Base-by-base conservation (phyloP, 2,329 filamentous ascomycete species). In the Monosporascus sp. region DNA sequence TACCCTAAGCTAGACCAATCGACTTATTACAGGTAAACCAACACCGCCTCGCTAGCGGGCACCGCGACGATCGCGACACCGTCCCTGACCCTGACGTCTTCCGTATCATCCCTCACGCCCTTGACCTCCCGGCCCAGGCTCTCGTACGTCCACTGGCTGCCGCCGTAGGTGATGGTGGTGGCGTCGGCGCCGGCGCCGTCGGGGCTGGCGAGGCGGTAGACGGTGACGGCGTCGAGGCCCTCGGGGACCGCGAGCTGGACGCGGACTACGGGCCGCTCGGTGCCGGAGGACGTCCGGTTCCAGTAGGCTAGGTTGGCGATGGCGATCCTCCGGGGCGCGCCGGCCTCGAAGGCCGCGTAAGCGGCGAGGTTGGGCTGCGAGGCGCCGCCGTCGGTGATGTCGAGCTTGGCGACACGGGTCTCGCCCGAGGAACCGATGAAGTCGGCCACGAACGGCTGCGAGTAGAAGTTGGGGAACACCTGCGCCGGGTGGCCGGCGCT, bases 141-240 rank as follows among this genome's bases (percentile, higher is more conserved):
- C 46, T 62, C 61, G 48, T 65, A 69, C 7, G 68, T 70, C 70
- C 69, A 72, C 54, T 71, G 68, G 50, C 69, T 71, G 5, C 69
- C 70, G 2, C 61, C 70, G 38, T 72, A 72, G 7, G 70, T 71
- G 48, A 72, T 70, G 3, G 57, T 63, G 50, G 62, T 59, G 2
- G 67, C 68, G 1, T 55, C 61, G 1, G 66, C 69, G 8, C 68
- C 67, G 1, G 70, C 70, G 2, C 70, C 70, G 27, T 61, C 44
- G 3, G 69, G 67, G 45, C 68, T 70, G 48, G 57, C 66, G 24
- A 72, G 56, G 41, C 65, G 61, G 39, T 65, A 62, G 5, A 71
- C 65, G 22, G 47, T 63, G 2, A 68, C 62, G 20, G 51, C 54
- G 8, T 39, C 48, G 37, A 57, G 49, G 17, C 49, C 54, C 20